These are phyloP conservation scores for Cutaneotrichosporon sp. DNA, from an alignment of 1,284 basidiomycete genomes.

Conservation along the genomic window DNA sequence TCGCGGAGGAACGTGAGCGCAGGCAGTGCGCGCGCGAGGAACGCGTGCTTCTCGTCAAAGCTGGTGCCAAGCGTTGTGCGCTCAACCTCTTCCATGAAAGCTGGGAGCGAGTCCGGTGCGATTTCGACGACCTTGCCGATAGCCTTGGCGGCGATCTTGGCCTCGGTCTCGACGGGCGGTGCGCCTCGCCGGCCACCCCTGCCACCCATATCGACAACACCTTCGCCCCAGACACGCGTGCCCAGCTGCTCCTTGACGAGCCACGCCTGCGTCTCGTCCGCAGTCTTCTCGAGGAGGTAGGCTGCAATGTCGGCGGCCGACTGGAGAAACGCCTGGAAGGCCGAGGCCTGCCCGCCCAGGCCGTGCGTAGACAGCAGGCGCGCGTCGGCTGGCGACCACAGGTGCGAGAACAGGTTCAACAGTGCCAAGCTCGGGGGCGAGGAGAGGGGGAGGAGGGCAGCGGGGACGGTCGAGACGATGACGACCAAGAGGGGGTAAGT, in stretches of 20 bases:
- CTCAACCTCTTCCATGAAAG: slow-evolving; percentile 62
- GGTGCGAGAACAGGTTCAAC: slow-evolving; percentile 44
- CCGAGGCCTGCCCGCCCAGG: slow-evolving; percentile 39
- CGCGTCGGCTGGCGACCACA: slow-evolving; percentile 50
- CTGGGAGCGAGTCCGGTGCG: slow-evolving; percentile 65
- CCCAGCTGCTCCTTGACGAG: slow-evolving; percentile 42
- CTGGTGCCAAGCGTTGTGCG: slow-evolving; percentile 65
- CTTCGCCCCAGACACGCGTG: slow-evolving; percentile 41
- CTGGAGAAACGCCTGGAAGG: slow-evolving; percentile 46
- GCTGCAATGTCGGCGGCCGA: slow-evolving; percentile 37
- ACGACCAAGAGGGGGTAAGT: slow-evolving; percentile 47
- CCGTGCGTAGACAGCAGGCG: slow-evolving; percentile 46
- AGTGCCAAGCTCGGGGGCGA: slow-evolving; percentile 27
- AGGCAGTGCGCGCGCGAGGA: slow-evolving; percentile 24
- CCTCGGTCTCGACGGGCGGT: slow-evolving; percentile 36
- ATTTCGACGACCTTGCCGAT: slow-evolving; percentile 26
- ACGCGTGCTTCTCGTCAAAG: slow-evolving; percentile 22
- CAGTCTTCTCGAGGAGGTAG: slow-evolving; percentile 34
- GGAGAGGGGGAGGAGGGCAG: slow-evolving; percentile 35
- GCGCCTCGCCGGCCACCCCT: slow-evolving; percentile 31
- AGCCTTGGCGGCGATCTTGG: slow-evolving; percentile 33
- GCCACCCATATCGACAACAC: slow-evolving; percentile 42
- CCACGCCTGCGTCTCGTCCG: slow-evolving; percentile 32
- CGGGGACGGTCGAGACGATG: slow-evolving; percentile 44
- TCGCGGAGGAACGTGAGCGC: slow-evolving; percentile 20